Base-by-base conservation (phyloP, 257 asterid species). In the Lantana camara region DNA sequence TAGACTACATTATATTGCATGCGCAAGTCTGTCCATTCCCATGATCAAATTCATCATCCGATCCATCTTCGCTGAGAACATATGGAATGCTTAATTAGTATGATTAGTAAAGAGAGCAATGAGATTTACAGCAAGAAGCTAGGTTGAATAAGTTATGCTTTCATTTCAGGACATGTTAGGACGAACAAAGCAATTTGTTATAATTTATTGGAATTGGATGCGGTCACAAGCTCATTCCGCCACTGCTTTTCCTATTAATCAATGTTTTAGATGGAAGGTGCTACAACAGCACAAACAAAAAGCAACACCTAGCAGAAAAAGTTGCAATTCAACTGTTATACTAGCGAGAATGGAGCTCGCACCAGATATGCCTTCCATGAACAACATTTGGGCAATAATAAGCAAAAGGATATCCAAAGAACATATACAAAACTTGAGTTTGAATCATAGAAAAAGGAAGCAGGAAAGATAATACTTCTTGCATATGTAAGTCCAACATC, bases 1-100 rank as follows among this genome's bases (percentile, higher is more conserved):
- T 53, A 70, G 29, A 54, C 81, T 85, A 91, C 98, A 91, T 91
- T 73, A 91, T 84, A 48, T 63, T 83, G 88, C 98, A 91, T 23
- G 95, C 73, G 63, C 98, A 91, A 47, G 81, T 71, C 78, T 73
- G 83, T 64, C 63, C 80, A 32, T 8, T 80, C 70, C 79, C 82
- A 57, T 64, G 77, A 63, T 77, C 86, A 72, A 81, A 85, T 63
- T 89, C 98, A 38, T 83, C 92, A 13, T 89, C 97, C 22, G 97
- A 90, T 55, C 69, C 95, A 50, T 61, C 80, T 54, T 89, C 98
- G 41, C 98, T 91, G 95, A 77, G 70, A 73, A 61, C 55, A 55
- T 70, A 68, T 41, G 61, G 44, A 68, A 44, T 40, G 10, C 7
- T 61, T 58, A 22, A 14, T n/a, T n/a, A n/a, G n/a, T n/a, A n/a